These are phyloP conservation scores for Prunus dulcis DNA, from an alignment of 306 rosid genomes.

Conservation along the genomic window DNA sequence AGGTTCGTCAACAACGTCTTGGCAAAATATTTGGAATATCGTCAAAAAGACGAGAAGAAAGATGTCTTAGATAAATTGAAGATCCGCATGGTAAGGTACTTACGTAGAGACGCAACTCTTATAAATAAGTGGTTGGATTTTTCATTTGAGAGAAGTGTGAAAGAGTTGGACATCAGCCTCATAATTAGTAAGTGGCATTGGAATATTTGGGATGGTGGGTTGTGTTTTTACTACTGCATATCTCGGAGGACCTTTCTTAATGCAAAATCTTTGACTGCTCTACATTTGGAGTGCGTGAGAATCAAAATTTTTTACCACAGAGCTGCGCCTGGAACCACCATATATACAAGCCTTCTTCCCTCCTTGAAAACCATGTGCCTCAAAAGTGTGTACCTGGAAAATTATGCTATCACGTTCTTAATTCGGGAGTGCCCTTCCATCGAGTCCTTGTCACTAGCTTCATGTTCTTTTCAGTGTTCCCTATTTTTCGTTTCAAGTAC, in stretches of 20 bases:
- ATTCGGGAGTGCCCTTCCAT: conserved; percentile 1
- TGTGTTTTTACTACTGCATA: neutral
- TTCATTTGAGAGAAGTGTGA: neutral
- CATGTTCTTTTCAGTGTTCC: neutral
- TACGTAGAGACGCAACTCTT: neutral
- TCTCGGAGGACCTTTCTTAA: neutral
- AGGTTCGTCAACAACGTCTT: neutral
- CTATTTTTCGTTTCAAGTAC: neutral
- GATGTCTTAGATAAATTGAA: neutral
- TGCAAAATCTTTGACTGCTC: neutral
- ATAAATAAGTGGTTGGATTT: neutral
- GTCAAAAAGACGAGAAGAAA: neutral
- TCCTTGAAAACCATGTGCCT: neutral
- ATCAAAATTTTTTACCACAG: neutral
- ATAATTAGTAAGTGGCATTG: neutral
- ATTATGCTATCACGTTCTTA: neutral
- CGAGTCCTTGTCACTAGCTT: neutral
- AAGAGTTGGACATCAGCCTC: neutral
- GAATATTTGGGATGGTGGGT: neutral
- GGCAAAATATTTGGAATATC: neutral
- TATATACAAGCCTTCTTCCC: neutral
- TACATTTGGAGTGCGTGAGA: neutral
- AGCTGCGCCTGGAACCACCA: no score
- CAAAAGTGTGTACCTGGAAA: neutral
- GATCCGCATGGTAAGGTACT: neutral